A percentile compares a stretch with the other conserved stretches of the same genome.
These are phyloP conservation scores for Neophaeococcomyces mojaviensis DNA, from an alignment of 2,329 filamentous ascomycete species.

Conservation along the genomic window DNA sequence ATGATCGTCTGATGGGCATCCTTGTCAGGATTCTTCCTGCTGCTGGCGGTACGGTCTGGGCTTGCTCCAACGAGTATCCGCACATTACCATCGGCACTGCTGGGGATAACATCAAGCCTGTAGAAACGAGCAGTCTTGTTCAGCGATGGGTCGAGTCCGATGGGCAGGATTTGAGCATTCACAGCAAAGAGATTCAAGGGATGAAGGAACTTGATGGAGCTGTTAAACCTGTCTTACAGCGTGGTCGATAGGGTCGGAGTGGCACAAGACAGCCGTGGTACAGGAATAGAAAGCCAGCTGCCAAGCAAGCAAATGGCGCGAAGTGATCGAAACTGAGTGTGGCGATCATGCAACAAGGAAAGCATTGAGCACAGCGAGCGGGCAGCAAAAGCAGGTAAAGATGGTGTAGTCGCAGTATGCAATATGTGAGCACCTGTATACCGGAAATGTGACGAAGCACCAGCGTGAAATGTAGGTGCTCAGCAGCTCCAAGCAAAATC, in stretches of 20 bases:
- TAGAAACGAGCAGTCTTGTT: slow-evolving; percentile 85
- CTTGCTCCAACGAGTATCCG: slow-evolving; percentile 68
- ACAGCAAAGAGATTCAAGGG: slow-evolving; percentile 47
- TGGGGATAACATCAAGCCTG: slow-evolving; percentile 68
- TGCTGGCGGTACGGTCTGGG: slow-evolving; percentile 47
- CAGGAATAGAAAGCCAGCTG: background rate
- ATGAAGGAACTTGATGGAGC: slow-evolving; percentile 49
- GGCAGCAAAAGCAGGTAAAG: too few relatives aligned
- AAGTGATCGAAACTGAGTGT: background rate
- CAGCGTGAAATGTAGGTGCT: background rate
- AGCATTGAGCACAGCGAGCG: too few relatives aligned
- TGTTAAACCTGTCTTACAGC: slow-evolving; percentile 44
- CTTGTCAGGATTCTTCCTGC: slow-evolving; percentile 60
- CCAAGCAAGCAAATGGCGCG: background rate
- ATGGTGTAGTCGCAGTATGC: too few relatives aligned
- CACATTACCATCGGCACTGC: slow-evolving; percentile 88
- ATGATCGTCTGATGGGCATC: slow-evolving; percentile 82
- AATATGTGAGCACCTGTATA: too few relatives aligned
- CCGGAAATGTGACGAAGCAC: background rate
- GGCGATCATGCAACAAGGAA: background rate
- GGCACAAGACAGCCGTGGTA: background rate
- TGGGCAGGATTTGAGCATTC: slow-evolving; percentile 41
- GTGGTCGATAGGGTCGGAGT: slow-evolving; percentile 7
- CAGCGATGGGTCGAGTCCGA: slow-evolving; percentile 60
- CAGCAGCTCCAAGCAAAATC: too few relatives aligned